These are phyloP conservation scores for Psilocybe tampanensis DNA, from an alignment of 768 basidiomycete genomes.

Conservation along the genomic window DNA sequence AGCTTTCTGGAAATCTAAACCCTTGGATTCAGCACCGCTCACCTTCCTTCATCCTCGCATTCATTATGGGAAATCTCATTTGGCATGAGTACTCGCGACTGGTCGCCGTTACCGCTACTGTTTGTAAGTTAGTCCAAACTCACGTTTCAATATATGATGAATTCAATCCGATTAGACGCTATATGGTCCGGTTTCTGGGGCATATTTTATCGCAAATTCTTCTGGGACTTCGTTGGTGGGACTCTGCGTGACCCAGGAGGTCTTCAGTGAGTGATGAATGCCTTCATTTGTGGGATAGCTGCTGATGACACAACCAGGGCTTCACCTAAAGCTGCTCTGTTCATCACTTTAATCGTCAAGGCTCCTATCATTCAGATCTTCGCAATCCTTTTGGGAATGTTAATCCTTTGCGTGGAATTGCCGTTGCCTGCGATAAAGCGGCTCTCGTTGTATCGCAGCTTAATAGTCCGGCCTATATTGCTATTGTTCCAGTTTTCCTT, in stretches of 20 bases:
- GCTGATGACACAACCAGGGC: constrained; percentile 45
- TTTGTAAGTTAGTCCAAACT: constrained; percentile 55
- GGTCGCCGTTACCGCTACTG: constrained; percentile 66
- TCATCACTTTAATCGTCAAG: constrained; percentile 78
- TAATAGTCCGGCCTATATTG: constrained; percentile 61
- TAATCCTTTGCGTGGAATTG: constrained; percentile 69
- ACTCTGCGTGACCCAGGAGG: constrained; percentile 79
- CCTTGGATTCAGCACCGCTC: constrained; percentile 21
- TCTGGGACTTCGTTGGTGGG: constrained; percentile 93
- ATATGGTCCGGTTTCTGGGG: constrained; percentile 85
- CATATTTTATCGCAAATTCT: constrained; percentile 88
- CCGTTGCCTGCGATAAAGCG: constrained; percentile 63
- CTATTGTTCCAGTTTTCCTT: constrained; percentile 66
- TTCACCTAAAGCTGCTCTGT: constrained; percentile 56
- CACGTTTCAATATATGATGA: neutral
- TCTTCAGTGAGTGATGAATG: constrained; percentile 59
- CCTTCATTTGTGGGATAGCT: neutral
- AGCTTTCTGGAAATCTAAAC: constrained; percentile 27
- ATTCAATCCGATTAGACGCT: constrained; percentile 49
- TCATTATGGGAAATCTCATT: constrained; percentile 75
- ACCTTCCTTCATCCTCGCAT: constrained; percentile 20
- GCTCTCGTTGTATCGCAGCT: constrained; percentile 63
- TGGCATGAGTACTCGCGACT: constrained; percentile 81
- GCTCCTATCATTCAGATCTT: constrained; percentile 73
- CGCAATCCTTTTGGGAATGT: constrained; percentile 59